phyloP scores from a whole-genome alignment of 768 basidiomycete species.

The Leccinum obscurum region DNA sequence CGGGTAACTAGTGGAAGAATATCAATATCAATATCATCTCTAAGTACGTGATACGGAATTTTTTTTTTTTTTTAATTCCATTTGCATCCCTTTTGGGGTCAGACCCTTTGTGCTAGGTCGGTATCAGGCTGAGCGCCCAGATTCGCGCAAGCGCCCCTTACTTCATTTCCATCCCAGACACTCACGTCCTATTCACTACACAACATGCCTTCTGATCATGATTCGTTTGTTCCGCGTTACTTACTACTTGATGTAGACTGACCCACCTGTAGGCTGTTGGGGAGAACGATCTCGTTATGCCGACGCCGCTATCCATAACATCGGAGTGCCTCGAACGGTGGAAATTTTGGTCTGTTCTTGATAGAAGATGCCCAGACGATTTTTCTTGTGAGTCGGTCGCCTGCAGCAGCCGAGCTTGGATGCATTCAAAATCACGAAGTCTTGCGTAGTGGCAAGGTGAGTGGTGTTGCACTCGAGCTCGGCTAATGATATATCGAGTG shows the following conservation, averaged over 20 bases:
- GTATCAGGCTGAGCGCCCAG: constrained; percentile 91
- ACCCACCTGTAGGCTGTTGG: constrained; percentile 65
- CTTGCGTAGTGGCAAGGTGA: constrained; percentile 89
- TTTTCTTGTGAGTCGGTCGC: too few species aligned
- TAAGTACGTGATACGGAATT: too few species aligned
- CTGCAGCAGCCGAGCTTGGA: too few species aligned
- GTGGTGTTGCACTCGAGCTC: not conserved
- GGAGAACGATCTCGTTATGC: constrained; percentile 82
- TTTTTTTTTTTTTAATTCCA: too few species aligned
- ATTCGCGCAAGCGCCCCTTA: constrained; percentile 93
- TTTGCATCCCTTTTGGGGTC: too few species aligned
- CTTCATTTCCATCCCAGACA: constrained; percentile 92
- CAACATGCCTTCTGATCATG: too few species aligned
- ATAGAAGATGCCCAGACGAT: too few species aligned
- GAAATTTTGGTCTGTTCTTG: too few species aligned
- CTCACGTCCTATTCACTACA: constrained; percentile 87
- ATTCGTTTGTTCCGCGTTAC: too few species aligned
- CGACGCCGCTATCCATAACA: constrained; percentile 27
- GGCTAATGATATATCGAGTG: not conserved
- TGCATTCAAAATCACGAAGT: constrained; percentile 77
- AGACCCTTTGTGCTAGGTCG: constrained; percentile 54
- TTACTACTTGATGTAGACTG: not conserved
- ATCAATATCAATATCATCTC: constrained; percentile 67
- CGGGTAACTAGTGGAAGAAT: constrained; percentile 64
- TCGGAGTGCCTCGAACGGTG: too few species aligned